These are phyloP conservation scores for Rhizopogon parksii DNA, from an alignment of 1,284 basidiomycete genomes.

Conservation along the genomic window DNA sequence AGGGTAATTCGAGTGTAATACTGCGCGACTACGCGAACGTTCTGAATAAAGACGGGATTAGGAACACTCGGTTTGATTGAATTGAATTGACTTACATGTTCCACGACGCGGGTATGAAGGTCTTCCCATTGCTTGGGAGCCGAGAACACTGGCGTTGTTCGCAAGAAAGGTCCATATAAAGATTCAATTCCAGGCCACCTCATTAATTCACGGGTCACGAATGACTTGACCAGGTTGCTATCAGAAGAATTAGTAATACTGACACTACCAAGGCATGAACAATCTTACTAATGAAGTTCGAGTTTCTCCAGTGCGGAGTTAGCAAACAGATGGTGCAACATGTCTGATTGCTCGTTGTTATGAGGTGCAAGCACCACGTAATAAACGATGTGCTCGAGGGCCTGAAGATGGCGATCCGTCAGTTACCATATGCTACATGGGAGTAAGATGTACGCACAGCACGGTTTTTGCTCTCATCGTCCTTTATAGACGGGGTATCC, in stretches of 20 bases:
- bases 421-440: constrained; percentile 6
- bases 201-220: constrained; percentile 94
- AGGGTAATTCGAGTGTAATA: constrained; percentile 96
- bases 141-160: constrained; percentile 77
- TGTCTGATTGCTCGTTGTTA: constrained; percentile 96
- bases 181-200: constrained; percentile 95
- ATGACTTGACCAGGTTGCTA: constrained; percentile 94
- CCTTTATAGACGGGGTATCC: constrained; percentile 90
- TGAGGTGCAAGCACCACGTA: constrained; percentile 92
- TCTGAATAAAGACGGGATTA: constrained; percentile 43
- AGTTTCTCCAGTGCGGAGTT: constrained; percentile 76
- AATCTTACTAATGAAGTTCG: constrained; percentile 78
- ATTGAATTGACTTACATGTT: constrained; percentile 69
- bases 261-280: constrained; percentile 2
- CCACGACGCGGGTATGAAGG: constrained; percentile 91
- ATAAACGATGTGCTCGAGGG: constrained; percentile 89
- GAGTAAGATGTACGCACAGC: constrained; percentile 44
- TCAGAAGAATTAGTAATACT: constrained; percentile 6
- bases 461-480: constrained; percentile 69
- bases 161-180: constrained; percentile 82
- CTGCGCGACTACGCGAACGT: constrained; percentile 88
- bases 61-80: background rate
- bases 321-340: constrained; percentile 83
- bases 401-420: constrained; percentile 38
- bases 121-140: constrained; percentile 87